Conservation (phyloP, 768 basidiomycete species). For the Trichaptum fuscoviolaceum region DNA sequence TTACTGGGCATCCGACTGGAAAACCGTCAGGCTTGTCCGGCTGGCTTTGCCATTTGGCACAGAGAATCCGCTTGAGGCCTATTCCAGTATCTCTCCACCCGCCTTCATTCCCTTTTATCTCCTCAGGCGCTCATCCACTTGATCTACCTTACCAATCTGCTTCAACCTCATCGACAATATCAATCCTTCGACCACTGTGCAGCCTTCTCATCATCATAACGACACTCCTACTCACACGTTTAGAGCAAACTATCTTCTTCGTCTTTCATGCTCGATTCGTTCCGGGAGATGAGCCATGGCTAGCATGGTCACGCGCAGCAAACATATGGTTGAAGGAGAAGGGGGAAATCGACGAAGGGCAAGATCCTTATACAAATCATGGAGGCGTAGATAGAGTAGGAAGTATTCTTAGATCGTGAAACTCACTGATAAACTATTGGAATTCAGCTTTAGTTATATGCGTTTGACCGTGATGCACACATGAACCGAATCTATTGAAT, state of each 20-base stretch:
- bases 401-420: neutral
- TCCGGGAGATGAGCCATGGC: constrained; percentile 51
- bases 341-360: neutral
- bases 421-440: too few relatives aligned
- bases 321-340: neutral
- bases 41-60: constrained; percentile 2
- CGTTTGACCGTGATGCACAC: too few relatives aligned
- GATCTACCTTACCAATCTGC: constrained; percentile 12
- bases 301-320: constrained; percentile 29
- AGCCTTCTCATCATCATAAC: constrained; percentile 20
- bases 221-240: constrained; percentile 24
- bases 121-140: constrained; percentile 13
- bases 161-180: constrained; percentile 11
- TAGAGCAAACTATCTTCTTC: constrained; percentile 37
- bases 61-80: constrained; percentile 9
- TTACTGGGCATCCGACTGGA: constrained; percentile 15
- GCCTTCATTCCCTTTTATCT: constrained; percentile 23
- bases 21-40: neutral
- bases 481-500: too few relatives aligned
- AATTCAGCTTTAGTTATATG: too few relatives aligned
- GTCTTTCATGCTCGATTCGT: constrained; percentile 41
- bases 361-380: neutral
- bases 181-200: constrained; percentile 10
- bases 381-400: neutral
- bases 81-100: constrained; percentile 12